Conservation (phyloP, 208 protist genomes). For the Wallacemonas rigidus region DNA sequence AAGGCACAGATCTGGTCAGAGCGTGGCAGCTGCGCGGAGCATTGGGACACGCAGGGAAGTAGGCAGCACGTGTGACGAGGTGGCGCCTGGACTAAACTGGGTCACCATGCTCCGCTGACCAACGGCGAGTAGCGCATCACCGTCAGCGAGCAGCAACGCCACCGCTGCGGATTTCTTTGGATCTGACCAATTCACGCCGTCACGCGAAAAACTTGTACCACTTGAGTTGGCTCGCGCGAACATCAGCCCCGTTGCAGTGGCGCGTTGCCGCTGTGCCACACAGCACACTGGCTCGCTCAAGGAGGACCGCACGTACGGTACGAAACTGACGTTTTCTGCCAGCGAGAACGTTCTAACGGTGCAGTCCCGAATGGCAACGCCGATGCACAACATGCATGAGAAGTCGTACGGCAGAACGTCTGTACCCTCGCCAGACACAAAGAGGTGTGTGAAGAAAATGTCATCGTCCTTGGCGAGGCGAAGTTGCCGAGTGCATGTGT, state of each 20-base stretch:
- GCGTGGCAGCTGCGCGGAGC: background rate
- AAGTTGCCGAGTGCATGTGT: background rate
- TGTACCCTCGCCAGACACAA: conserved; percentile 52
- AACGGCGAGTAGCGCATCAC: conserved; percentile 38
- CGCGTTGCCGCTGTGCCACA: conserved; percentile 15
- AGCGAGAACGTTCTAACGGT: conserved; percentile 34
- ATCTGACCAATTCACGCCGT: conserved; percentile 30
- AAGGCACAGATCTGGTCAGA: background rate
- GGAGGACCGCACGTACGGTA: conserved; percentile 54
- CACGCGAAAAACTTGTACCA: conserved; percentile 60
- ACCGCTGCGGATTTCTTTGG: conserved; percentile 45
- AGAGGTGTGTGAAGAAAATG: conserved; percentile 25
- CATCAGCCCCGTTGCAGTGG: conserved; percentile 14
- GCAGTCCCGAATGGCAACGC: background rate
- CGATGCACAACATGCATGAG: conserved; percentile 58
- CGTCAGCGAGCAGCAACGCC: conserved; percentile 36
- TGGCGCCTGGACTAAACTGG: conserved; percentile 7
- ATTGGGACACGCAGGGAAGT: conserved; percentile 40
- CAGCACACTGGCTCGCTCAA: conserved; percentile 39
- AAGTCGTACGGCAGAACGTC: conserved; percentile 83
- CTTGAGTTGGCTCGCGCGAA: conserved; percentile 49
- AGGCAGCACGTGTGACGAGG: conserved; percentile 18
- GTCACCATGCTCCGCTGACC: conserved; percentile 39
- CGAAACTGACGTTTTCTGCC: conserved; percentile 59
- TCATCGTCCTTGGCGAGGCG: background rate